These are phyloP conservation scores for Sporobolomyces phaffii DNA, from an alignment of 768 basidiomycete species.

Conservation along the genomic window DNA sequence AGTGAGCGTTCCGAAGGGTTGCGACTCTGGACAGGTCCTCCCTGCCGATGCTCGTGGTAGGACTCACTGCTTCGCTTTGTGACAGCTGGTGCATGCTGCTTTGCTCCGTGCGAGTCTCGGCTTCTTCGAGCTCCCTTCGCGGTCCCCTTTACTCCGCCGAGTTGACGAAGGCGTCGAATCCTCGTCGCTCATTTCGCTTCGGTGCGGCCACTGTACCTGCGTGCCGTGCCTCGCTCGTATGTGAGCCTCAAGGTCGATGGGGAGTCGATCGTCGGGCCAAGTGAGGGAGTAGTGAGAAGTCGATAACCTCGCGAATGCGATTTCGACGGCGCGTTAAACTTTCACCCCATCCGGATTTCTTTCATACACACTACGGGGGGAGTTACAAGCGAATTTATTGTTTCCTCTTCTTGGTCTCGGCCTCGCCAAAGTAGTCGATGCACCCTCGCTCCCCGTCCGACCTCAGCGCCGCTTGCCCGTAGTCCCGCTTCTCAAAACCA, in stretches of 20 bases:
- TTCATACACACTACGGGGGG: too few species aligned
- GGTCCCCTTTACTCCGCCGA: not conserved
- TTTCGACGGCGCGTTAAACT: too few species aligned
- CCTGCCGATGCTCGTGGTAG: too few species aligned
- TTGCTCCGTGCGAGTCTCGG: conserved; percentile 4
- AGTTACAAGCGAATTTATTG: too few species aligned
- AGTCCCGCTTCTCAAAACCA: conserved; percentile 57
- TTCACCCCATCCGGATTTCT: too few species aligned
- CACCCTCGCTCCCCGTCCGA: conserved; percentile 54
- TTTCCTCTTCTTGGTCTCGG: not conserved
- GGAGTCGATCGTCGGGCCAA: too few species aligned
- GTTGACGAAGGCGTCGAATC: not conserved
- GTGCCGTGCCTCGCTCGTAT: too few species aligned
- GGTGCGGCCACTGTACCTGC: not conserved
- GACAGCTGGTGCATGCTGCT: conserved; percentile 24
- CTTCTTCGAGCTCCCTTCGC: conserved; percentile 1
- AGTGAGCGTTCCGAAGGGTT: not conserved
- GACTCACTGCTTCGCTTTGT: conserved; percentile 36
- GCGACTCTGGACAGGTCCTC: too few species aligned
- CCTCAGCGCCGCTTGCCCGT: conserved; percentile 63
- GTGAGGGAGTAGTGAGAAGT: too few species aligned
- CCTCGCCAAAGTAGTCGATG: conserved; percentile 12
- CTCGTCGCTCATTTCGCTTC: conserved; percentile 1
- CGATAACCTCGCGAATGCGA: too few species aligned
- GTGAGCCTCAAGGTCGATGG: too few species aligned